Percentiles rank a stretch among this genome's conserved stretches.
phyloP scores from a whole-genome alignment of 2,329 filamentous ascomycete genomes.

The Colletotrichum ledebouriae region DNA sequence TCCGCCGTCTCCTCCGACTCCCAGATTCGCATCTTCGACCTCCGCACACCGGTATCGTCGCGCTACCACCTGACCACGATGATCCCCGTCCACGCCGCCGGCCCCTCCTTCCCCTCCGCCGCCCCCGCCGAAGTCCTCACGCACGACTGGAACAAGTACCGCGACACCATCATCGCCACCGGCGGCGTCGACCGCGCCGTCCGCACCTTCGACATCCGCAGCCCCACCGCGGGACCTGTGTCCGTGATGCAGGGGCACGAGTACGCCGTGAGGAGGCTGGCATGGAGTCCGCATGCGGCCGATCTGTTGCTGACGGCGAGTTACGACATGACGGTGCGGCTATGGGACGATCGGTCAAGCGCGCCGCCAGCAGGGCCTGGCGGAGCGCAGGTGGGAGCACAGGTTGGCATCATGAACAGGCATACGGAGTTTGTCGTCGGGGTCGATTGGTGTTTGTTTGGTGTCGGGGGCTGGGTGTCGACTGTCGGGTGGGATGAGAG shows the following conservation, averaged over 20 bases:
- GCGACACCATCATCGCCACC: constrained; percentile 84
- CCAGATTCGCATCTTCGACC: constrained; percentile 90
- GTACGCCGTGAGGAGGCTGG: constrained; percentile 87
- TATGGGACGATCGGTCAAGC: constrained; percentile 84
- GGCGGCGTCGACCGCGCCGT: constrained; percentile 90
- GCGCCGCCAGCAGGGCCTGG: constrained; percentile 54
- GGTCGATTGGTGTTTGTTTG: constrained; percentile 98
- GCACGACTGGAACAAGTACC: constrained; percentile 99
- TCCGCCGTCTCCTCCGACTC: constrained; percentile 92
- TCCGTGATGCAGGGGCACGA: constrained; percentile 86
- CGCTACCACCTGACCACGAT: constrained; percentile 88
- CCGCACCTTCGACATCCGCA: constrained; percentile 90
- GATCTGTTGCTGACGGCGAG: constrained; percentile 90
- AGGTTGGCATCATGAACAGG: constrained; percentile 88
- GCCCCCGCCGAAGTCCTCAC: constrained; percentile 85
- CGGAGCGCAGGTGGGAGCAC: constrained; percentile 68
- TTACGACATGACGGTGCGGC: constrained; percentile 97
- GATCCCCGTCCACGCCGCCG: constrained; percentile 84
- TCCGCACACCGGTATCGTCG: constrained; percentile 86
- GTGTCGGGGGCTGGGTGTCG: constrained; percentile 94
- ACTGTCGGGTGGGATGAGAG: constrained; percentile 95
- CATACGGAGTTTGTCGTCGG: constrained; percentile 98
- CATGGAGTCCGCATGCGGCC: constrained; percentile 94
- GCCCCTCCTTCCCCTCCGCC: constrained; percentile 58
- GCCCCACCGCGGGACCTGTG: constrained; percentile 78